Evolutionary conservation across 2,329 filamentous ascomycete species (phyloP).

Genomic region (Eutypa lata): DNA sequence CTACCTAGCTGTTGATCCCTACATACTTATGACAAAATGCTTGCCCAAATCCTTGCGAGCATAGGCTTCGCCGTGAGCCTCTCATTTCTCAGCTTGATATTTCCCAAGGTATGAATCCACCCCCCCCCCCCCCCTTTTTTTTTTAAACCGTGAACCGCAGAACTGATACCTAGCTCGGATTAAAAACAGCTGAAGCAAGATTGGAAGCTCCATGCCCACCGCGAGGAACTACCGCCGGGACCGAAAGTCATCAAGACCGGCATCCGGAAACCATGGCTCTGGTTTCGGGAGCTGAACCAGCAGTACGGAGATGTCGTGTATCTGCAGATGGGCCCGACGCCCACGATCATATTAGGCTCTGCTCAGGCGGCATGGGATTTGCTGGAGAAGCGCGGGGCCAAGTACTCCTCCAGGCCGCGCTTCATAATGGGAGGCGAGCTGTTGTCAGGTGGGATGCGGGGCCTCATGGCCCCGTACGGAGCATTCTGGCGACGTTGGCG

Average conservation of each 20-base stretch:
- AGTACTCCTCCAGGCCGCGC: slow-evolving; percentile 42
- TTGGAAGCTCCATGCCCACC: slow-evolving; percentile 36
- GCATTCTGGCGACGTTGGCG: slow-evolving; percentile 41
- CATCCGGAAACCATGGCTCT: slow-evolving; percentile 38
- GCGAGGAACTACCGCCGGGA: slow-evolving; percentile 35
- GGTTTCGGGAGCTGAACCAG: slow-evolving; percentile 36
- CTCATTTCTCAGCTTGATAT: slow-evolving; percentile 23
- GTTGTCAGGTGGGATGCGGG: slow-evolving; percentile 37
- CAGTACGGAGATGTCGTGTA: slow-evolving; percentile 40
- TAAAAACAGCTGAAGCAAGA: slow-evolving; percentile 36
- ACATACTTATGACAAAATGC: slow-evolving; percentile 13
- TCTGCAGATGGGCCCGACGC: slow-evolving; percentile 39
- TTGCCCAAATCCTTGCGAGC: slow-evolving; percentile 12
- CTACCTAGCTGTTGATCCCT: too few relatives aligned
- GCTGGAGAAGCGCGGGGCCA: slow-evolving; percentile 39
- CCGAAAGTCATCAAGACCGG: slow-evolving; percentile 35
- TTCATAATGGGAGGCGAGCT: slow-evolving; percentile 45
- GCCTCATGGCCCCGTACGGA: slow-evolving; percentile 41
- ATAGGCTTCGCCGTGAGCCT: slow-evolving; percentile 15
- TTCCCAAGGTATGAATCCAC: slow-evolving; percentile 21
- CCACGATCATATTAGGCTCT: slow-evolving; percentile 40
- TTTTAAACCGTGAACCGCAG: too few relatives aligned
- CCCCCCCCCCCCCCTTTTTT: too few relatives aligned
- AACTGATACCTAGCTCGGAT: too few relatives aligned
- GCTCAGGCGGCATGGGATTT: slow-evolving; percentile 41